These are phyloP conservation scores for Piromyces sp. DNA, from an alignment of 192 early-diverging fungal genomes.

Conservation along the genomic window DNA sequence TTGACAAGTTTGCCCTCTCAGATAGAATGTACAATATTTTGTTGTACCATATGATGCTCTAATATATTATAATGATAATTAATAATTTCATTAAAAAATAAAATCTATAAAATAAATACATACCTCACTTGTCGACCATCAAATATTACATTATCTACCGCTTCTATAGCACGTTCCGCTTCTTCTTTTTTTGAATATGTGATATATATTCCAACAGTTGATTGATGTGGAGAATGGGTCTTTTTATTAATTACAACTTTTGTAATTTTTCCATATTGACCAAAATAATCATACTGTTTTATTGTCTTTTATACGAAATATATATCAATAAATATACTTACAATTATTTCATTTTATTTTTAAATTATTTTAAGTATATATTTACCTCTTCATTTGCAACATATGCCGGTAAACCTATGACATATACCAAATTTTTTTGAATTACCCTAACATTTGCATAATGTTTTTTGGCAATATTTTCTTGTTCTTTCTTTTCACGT, in stretches of 20 bases:
- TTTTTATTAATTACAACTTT: constrained; percentile 73
- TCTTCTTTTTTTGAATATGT: constrained; percentile 85
- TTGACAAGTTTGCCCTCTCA: constrained; percentile 78
- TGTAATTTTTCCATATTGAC: constrained; percentile 91
- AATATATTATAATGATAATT: background rate
- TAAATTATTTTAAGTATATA: too few relatives aligned
- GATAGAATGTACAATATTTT: constrained; percentile 93
- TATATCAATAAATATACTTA: too few relatives aligned
- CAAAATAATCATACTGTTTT: constrained; percentile 81
- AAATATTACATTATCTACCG: constrained; percentile 68
- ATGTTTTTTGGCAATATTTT: constrained; percentile 14
- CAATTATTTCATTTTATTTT: too few relatives aligned
- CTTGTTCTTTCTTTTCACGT: constrained; percentile 72
- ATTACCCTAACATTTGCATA: constrained; percentile 86
- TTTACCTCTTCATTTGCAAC: constrained; percentile 81
- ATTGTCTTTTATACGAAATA: constrained; percentile 25
- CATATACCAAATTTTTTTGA: constrained; percentile 95
- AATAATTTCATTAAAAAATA: background rate
- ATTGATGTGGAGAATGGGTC: background rate
- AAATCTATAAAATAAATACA: background rate
- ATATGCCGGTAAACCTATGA: constrained; percentile 75
- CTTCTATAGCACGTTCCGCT: constrained; percentile 74
- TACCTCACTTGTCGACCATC: constrained; percentile 73
- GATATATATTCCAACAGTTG: constrained; percentile 66
- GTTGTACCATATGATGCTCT: constrained; percentile 94